Evolutionary conservation across 768 basidiomycete genomes (phyloP).

Genomic region (Naganishia antarctica): DNA sequence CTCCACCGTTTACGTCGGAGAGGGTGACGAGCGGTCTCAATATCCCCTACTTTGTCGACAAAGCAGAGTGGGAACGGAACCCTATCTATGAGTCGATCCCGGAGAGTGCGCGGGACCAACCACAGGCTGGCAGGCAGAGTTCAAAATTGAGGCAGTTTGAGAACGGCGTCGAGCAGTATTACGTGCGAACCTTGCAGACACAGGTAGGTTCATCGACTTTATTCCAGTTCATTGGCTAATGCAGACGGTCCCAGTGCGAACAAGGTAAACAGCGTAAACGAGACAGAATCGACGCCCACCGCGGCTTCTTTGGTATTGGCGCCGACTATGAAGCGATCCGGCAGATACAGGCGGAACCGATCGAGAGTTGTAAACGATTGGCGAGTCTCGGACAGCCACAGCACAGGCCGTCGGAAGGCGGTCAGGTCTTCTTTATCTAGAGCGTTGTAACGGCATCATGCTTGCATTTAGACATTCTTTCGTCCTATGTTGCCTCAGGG

Average conservation of each 20-base stretch:
- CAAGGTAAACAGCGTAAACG: slow-evolving; percentile 63
- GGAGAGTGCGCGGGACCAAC: slow-evolving; percentile 31
- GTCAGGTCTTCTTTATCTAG: slow-evolving; percentile 15
- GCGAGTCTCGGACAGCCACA: slow-evolving; percentile 10
- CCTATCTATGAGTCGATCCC: slow-evolving; percentile 59
- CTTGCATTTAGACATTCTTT: too few relatives aligned
- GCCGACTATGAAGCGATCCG: slow-evolving; percentile 87
- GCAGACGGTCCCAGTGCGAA: slow-evolving; percentile 56
- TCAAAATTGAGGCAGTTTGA: slow-evolving; percentile 63
- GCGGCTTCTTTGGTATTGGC: slow-evolving; percentile 85
- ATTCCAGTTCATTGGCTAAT: background rate
- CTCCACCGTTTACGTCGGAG: slow-evolving; percentile 62
- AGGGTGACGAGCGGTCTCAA: slow-evolving; percentile 66
- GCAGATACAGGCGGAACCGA: slow-evolving; percentile 63
- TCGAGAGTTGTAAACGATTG: slow-evolving; percentile 74
- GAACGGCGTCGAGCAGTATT: slow-evolving; percentile 66
- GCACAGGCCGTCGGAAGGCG: background rate
- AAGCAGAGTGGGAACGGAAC: slow-evolving; percentile 68
- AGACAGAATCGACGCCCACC: slow-evolving; percentile 66
- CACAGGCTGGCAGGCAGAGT: slow-evolving; percentile 43
- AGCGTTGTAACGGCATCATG: too few relatives aligned
- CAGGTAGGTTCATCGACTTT: slow-evolving; percentile 40
- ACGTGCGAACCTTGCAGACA: slow-evolving; percentile 64
- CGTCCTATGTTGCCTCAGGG: too few relatives aligned
- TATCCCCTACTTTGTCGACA: slow-evolving; percentile 79